Evolutionary conservation across 1,284 basidiomycete genomes (phyloP), one percentile per base, ranked within the genome.

Genomic region (Ustilago shanxiensis): DNA sequence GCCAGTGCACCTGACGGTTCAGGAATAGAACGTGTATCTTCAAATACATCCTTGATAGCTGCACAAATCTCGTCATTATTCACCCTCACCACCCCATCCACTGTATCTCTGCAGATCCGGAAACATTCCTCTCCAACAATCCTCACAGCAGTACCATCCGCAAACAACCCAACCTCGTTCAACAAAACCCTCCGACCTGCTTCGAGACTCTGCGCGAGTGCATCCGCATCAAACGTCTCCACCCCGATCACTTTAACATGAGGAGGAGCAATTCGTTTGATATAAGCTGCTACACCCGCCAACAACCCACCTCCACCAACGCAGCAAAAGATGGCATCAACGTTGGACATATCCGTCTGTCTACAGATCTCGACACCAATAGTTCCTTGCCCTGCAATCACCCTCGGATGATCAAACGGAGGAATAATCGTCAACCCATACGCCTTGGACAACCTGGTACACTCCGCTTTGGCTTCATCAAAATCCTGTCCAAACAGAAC

Each of bases 71-170:
- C 97, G 84, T 99, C 97, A 77, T 97, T 99, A 85, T 92, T 91
- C 22, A 93, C 94, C 77, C 93, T 90, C 47, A 95, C 91, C 35
- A 99, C 88, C 10, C 90, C 92, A 82, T 98, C 95, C n/a, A 98
- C 87, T 22, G 94, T 88, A 58, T 92, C 89, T 83, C 92, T 89
- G 87, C 95, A 98, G 72, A 99, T 90, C 70, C 97, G 90, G 88
- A 98, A 98, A 2, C 94, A 92, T 85, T 99, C 97, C 86, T 92
- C 93, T 11, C 97, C 97, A 0, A 99, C 95, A 53, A 96, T 90
- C 84, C 93, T 92, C n/a, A 99, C 97, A 0, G 97, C 97, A 0
- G 97, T 99, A n/a, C 97, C 97, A 86, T 99, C 97, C 67, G 93
- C 93, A 86, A 99, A 99, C 1, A 95, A 93, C 6, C 97, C 97